phyloP scores from a whole-genome alignment of 2,329 filamentous ascomycete species.

The Neopestalotiopsis rosae region DNA sequence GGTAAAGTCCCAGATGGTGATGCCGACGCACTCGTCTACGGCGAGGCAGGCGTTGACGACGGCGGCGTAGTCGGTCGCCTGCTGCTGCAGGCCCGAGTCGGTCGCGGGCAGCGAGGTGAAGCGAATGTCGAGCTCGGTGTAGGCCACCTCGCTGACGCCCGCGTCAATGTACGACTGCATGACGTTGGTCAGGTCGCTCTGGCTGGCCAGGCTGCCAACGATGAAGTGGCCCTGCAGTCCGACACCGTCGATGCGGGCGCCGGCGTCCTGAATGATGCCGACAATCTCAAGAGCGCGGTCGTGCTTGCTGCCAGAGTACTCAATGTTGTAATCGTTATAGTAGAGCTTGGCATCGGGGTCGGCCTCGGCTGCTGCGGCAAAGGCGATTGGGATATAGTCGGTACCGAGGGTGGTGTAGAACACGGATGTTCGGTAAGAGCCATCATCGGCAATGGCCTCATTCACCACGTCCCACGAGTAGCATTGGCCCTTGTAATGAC shows the following conservation, averaged over 20 bases:
- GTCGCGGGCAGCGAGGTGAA: conserved; percentile 51
- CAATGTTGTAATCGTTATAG: conserved; percentile 66
- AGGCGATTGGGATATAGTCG: conserved; percentile 62
- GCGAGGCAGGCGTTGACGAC: conserved; percentile 43
- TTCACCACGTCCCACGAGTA: conserved; percentile 72
- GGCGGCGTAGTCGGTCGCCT: conserved; percentile 51
- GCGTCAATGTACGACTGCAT: conserved; percentile 57
- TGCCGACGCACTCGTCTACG: conserved; percentile 43
- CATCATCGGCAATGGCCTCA: conserved; percentile 65
- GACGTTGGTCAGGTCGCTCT: conserved; percentile 47
- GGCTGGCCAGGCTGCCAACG: conserved; percentile 55
- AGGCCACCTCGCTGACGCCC: conserved; percentile 58
- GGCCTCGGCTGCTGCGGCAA: conserved; percentile 58
- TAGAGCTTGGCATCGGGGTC: conserved; percentile 62
- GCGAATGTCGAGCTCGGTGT: conserved; percentile 68
- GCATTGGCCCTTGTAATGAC: conserved; percentile 64
- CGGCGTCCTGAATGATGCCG: conserved; percentile 48
- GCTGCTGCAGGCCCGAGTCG: conserved; percentile 45
- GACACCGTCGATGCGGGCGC: conserved; percentile 65
- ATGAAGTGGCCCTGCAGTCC: conserved; percentile 68
- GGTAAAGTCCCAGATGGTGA: conserved; percentile 49
- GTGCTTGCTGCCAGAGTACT: conserved; percentile 54
- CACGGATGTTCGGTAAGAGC: conserved; percentile 55
- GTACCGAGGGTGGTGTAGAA: conserved; percentile 62
- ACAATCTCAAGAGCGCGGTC: conserved; percentile 50